These are phyloP conservation scores for Linanthus parryae DNA, from an alignment of 148 eudicot species.

Conservation along the genomic window DNA sequence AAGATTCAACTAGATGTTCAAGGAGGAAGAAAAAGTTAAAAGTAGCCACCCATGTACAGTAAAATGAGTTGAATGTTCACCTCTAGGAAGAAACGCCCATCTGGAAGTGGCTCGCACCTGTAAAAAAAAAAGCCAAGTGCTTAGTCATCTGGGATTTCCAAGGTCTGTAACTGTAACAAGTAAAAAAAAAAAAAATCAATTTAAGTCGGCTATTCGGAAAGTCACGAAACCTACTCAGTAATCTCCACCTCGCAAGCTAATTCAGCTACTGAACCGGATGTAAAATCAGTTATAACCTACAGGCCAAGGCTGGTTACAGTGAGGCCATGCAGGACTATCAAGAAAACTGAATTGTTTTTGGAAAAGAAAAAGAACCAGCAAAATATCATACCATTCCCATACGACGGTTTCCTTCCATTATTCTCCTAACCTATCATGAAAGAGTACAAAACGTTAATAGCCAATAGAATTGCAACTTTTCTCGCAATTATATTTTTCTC, in stretches of 20 bases:
- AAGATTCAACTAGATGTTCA: no score
- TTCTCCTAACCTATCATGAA: conserved; percentile 90
- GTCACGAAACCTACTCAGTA: conserved; percentile 38
- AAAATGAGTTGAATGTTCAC: conserved; percentile 21
- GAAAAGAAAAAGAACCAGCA: conserved; percentile 15
- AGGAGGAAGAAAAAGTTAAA: no score
- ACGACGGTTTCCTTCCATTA: conserved; percentile 98
- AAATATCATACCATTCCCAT: conserved; percentile 93
- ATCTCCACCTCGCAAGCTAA: conserved; percentile 98
- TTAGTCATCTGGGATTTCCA: background rate
- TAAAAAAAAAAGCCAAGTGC: conserved; percentile 15
- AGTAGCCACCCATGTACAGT: no score
- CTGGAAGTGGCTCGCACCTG: conserved; percentile 98
- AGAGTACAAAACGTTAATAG: no score
- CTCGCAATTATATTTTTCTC: no score
- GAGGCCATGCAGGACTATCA: conserved; percentile 3
- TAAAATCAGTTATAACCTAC: conserved; percentile 66
- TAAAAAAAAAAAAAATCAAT: background rate
- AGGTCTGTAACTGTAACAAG: background rate
- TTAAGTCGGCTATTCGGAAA: background rate
- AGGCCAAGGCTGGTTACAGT: conserved; percentile 9
- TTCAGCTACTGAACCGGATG: conserved; percentile 76
- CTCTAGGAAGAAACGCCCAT: conserved; percentile 98
- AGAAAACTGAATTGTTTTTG: no score
- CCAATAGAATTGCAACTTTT: no score